Evolutionary conservation across 2,329 filamentous ascomycete genomes (phyloP).

Genomic region (Lecanoromycetidae sp.): DNA sequence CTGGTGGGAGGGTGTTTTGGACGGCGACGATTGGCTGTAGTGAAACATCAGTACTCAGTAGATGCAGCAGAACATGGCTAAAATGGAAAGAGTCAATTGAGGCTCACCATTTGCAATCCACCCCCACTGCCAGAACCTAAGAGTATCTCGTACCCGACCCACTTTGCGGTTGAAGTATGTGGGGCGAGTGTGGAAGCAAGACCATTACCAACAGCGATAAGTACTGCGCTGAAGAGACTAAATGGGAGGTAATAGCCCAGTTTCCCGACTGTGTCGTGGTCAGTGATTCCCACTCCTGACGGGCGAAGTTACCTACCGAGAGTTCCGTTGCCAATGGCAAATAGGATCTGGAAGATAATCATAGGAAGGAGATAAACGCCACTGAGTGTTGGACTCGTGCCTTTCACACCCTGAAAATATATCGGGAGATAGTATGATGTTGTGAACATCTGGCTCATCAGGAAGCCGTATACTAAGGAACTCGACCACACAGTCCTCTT

Average conservation of each 20-base stretch:
- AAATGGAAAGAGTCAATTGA: neutral
- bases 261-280: neutral
- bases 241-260: constrained; percentile 12
- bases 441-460: constrained; percentile 3
- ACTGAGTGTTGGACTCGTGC: constrained; percentile 15
- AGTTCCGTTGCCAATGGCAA: constrained; percentile 14
- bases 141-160: constrained; percentile 16
- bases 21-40: constrained; percentile 18
- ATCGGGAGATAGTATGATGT: constrained; percentile 15
- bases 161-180: constrained; percentile 9
- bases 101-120: constrained; percentile 27
- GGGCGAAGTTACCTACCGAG: neutral
- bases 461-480: neutral
- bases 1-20: constrained; percentile 15
- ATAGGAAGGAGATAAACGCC: constrained; percentile 20
- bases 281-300: neutral
- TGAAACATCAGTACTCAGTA: neutral
- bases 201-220: constrained; percentile 14
- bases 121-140: constrained; percentile 20
- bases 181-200: constrained; percentile 17
- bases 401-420: constrained; percentile 13
- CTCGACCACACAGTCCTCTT: constrained; percentile 12
- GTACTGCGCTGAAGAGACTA: neutral
- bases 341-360: constrained; percentile 17
- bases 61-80: neutral